Conservation (phyloP, 2,329 filamentous ascomycete species). For the Venturia pyrina region DNA sequence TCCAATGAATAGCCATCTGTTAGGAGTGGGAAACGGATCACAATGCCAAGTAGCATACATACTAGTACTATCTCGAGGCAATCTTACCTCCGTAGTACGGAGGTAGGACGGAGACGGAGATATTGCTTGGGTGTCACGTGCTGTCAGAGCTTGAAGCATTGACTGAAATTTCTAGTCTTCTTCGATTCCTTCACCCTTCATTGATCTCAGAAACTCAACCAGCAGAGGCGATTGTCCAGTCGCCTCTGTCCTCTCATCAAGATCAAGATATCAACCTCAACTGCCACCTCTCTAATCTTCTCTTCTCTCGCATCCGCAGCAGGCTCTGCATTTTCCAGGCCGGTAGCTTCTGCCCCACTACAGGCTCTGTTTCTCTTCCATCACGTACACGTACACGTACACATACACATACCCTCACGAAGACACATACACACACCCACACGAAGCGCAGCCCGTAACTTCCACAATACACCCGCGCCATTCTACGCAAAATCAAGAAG, state of each 20-base stretch:
- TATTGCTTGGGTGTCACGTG: too few species aligned
- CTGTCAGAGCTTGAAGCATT: neutral
- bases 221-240: slow-evolving; percentile 2
- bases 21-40: too few species aligned
- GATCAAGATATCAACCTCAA: neutral
- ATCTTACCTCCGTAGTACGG: too few species aligned
- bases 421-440: too few species aligned
- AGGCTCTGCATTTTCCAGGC: slow-evolving; percentile 30
- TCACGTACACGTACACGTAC: too few species aligned
- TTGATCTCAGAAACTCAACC: neutral
- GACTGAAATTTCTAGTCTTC: neutral
- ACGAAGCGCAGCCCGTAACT: too few species aligned
- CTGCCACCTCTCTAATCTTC: neutral
- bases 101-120: too few species aligned
- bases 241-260: slow-evolving; percentile 2
- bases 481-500: slow-evolving; percentile 50
- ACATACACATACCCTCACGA: too few species aligned
- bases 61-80: too few species aligned
- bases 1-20: too few species aligned
- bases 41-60: too few species aligned
- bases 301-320: slow-evolving; percentile 34
- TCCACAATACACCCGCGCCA: neutral
- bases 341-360: neutral
- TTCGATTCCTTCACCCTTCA: neutral
- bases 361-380: neutral